These are phyloP conservation scores for Aphanomyces stellatus DNA, from an alignment of 352 stramenopile species.

Conservation along the genomic window DNA sequence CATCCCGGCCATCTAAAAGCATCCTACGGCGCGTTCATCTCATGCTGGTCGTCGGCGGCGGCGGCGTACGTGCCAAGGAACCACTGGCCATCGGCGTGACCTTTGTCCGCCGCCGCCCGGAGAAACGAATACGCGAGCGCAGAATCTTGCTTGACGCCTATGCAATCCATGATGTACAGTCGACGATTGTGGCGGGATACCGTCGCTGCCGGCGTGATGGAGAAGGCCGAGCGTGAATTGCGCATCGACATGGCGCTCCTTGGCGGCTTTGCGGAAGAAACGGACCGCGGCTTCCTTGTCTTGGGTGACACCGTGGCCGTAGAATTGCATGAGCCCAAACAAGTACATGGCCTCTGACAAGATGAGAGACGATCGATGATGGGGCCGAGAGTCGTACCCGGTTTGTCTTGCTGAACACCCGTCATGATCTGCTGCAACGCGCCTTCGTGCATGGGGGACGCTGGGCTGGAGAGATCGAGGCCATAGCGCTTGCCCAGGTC, in stretches of 20 bases:
- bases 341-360: conserved; percentile 11
- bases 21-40: not conserved
- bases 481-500: conserved; percentile 5
- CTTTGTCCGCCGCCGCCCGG: not conserved
- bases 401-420: conserved; percentile 6
- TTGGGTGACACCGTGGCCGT: conserved; percentile 3
- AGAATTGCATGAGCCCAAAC: conserved; percentile 16
- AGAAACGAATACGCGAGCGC: conserved; percentile 8
- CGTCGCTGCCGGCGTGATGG: not conserved
- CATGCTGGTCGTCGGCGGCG: not conserved
- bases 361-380: not conserved
- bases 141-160: not conserved
- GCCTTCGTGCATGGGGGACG: not conserved
- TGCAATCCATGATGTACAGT: no score
- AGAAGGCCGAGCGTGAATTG: conserved; percentile 5
- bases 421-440: conserved; percentile 3
- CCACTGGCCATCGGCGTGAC: conserved; percentile 11
- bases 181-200: not conserved
- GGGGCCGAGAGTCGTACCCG: not conserved
- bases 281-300: conserved; percentile 2
- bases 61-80: conserved; percentile 8
- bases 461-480: not conserved
- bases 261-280: conserved; percentile 5
- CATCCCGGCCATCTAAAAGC: conserved; percentile 1
- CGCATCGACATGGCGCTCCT: not conserved